These are phyloP conservation scores for Emericellopsis cladophorae DNA, from an alignment of 2,329 filamentous ascomycete species.

Conservation along the genomic window DNA sequence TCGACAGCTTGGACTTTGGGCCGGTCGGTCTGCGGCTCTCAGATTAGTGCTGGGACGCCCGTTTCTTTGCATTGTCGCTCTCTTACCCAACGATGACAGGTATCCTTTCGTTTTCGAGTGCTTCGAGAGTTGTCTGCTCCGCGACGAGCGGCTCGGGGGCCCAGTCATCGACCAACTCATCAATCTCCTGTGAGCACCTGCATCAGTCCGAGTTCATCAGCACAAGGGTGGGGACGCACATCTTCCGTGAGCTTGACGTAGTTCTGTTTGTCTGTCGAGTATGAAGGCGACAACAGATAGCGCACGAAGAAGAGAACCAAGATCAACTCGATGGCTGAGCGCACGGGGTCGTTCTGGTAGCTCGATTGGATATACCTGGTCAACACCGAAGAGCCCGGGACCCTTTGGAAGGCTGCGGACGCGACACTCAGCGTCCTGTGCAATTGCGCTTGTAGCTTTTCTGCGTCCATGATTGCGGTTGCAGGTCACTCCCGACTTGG, in stretches of 20 bases:
- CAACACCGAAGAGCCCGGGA: constrained; percentile 89
- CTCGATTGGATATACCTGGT: constrained; percentile 92
- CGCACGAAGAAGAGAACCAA: constrained; percentile 91
- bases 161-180: constrained; percentile 95
- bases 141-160: constrained; percentile 82
- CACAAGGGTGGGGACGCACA: constrained; percentile 14
- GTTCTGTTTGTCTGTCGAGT: constrained; percentile 81
- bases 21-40: constrained; percentile 58
- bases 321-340: constrained; percentile 85
- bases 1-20: constrained; percentile 78
- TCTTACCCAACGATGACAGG: constrained; percentile 77
- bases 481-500: no score
- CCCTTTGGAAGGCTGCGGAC: constrained; percentile 64
- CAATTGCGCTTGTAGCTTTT: constrained; percentile 41
- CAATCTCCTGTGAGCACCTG: constrained; percentile 54
- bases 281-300: constrained; percentile 83
- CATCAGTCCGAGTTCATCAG: background rate
- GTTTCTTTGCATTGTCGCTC: no score
- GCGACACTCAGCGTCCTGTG: constrained; percentile 38
- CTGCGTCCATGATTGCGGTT: constrained; percentile 42
- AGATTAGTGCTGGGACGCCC: background rate
- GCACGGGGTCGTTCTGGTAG: constrained; percentile 93
- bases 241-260: constrained; percentile 84
- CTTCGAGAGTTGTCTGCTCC: constrained; percentile 61
- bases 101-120: constrained; percentile 69